These are phyloP conservation scores for Penicillium goetzii DNA, from an alignment of 495 filamentous ascomycete genomes.

Conservation along the genomic window DNA sequence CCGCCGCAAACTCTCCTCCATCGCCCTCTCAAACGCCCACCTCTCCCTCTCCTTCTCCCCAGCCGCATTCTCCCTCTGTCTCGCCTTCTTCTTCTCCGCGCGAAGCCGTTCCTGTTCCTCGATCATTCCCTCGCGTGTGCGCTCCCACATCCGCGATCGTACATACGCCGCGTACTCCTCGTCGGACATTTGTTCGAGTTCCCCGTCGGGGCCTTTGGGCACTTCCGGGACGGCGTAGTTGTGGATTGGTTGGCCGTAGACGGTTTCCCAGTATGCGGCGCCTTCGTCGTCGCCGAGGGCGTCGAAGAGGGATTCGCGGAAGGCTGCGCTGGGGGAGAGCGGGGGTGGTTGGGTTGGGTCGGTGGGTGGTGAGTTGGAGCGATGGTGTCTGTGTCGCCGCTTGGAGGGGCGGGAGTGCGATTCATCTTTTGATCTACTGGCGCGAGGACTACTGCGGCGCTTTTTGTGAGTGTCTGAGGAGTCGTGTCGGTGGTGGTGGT, in stretches of 20 bases:
- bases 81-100: constrained; percentile 55
- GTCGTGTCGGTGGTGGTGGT: constrained; percentile 10
- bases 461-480: not conserved
- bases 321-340: constrained; percentile 68
- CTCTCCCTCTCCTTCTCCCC: constrained; percentile 41
- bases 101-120: constrained; percentile 67
- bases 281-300: constrained; percentile 99
- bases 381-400: constrained; percentile 12
- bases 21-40: constrained; percentile 43
- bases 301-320: constrained; percentile 96
- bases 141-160: constrained; percentile 89
- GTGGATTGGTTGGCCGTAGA: constrained; percentile 93
- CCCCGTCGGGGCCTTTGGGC: constrained; percentile 49
- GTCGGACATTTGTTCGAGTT: constrained; percentile 85
- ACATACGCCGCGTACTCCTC: constrained; percentile 89
- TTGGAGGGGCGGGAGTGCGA: not conserved
- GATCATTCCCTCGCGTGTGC: constrained; percentile 67
- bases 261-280: constrained; percentile 88
- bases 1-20: constrained; percentile 58
- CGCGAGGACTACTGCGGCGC: constrained; percentile 1
- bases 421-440: not conserved
- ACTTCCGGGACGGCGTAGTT: constrained; percentile 53
- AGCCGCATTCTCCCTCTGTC: constrained; percentile 43
- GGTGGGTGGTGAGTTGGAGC: constrained; percentile 29
- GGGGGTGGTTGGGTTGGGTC: constrained; percentile 14